Percentiles rank a stretch among this genome's conserved stretches.
These are phyloP conservation scores for Dactylellina haptotyla DNA, from an alignment of 2,329 filamentous ascomycete species.

Conservation along the genomic window DNA sequence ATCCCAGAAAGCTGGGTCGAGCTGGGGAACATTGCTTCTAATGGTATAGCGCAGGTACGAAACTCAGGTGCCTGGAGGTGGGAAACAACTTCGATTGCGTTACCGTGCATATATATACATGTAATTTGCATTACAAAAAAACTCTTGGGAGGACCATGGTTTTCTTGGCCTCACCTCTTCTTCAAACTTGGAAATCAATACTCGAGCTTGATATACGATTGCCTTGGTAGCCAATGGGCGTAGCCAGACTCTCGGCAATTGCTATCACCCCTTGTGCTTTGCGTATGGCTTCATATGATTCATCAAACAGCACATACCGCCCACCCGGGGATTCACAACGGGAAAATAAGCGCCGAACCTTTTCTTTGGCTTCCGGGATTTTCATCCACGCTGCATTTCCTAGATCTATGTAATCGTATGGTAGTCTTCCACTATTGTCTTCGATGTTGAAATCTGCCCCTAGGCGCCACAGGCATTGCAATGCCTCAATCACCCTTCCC, in stretches of 20 bases:
- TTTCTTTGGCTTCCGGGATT: not conserved
- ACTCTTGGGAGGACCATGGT: no score
- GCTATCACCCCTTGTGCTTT: not conserved
- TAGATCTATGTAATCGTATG: not conserved
- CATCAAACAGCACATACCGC: not conserved
- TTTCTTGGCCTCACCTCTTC: no score
- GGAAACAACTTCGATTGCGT: no score
- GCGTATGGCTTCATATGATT: not conserved
- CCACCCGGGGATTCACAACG: not conserved
- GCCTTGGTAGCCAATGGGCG: not conserved
- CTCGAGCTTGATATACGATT: not conserved
- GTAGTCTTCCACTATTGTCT: not conserved
- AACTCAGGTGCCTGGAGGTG: not conserved
- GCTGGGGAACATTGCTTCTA: not conserved
- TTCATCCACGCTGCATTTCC: not conserved
- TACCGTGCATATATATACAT: no score
- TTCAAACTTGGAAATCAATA: no score
- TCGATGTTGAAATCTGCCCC: constrained; percentile 19
- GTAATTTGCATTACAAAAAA: not conserved
- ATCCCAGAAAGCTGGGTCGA: not conserved
- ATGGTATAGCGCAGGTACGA: not conserved
- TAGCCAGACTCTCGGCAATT: not conserved
- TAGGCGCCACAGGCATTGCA: not conserved
- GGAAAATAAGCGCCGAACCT: not conserved
- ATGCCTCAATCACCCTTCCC: not conserved